Conservation (phyloP, 192 early-diverging fungal genomes). For the Physocladia obscura region DNA sequence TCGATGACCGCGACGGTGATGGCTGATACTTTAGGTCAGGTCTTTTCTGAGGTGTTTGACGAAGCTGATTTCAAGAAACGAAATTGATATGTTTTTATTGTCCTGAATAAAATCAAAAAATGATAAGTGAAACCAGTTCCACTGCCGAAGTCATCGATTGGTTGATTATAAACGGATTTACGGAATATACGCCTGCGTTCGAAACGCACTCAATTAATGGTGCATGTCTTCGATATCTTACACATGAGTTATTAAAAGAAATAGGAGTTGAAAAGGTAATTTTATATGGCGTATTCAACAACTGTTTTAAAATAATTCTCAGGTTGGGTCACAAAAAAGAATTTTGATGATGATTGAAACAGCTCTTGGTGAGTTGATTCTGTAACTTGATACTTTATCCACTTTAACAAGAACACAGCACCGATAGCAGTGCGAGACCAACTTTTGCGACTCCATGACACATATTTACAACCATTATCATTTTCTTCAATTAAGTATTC, state of each 20-base stretch:
- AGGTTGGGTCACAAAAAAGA: constrained; percentile 14
- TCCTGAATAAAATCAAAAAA: too few relatives aligned
- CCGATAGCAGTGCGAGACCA: background rate
- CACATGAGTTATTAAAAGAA: constrained; percentile 1
- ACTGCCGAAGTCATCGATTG: background rate
- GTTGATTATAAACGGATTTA: background rate
- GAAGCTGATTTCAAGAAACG: constrained; percentile 7
- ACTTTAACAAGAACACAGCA: background rate
- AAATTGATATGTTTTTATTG: constrained; percentile 8
- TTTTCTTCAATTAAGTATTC: background rate
- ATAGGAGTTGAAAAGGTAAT: background rate
- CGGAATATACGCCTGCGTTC: background rate
- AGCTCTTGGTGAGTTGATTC: background rate
- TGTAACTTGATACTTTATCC: background rate
- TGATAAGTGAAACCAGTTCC: too few relatives aligned
- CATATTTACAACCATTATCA: background rate
- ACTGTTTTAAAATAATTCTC: background rate
- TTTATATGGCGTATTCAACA: background rate
- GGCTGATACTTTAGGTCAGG: constrained; percentile 56
- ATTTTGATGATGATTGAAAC: constrained; percentile 16
- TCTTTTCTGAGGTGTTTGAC: constrained; percentile 45
- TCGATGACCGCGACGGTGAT: constrained; percentile 64
- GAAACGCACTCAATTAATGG: constrained; percentile 1
- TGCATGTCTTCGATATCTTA: background rate
- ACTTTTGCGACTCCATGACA: background rate